Conservation (phyloP, 1,284 basidiomycete genomes). For the Macrocystidia cucumis region DNA sequence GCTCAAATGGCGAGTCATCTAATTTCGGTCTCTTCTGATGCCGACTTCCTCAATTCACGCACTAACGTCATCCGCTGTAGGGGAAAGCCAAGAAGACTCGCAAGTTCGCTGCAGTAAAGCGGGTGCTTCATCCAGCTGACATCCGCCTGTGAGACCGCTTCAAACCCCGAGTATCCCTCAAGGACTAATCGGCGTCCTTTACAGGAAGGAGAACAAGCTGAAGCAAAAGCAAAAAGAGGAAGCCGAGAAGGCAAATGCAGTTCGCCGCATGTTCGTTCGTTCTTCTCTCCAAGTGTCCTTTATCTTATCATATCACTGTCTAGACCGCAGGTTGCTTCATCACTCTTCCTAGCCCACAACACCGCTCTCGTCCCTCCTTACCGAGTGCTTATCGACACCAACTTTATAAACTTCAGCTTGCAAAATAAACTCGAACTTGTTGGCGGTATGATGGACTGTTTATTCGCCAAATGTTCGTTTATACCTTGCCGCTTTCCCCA, state of each 20-base stretch:
- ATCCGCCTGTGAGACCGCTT: slow-evolving; percentile 82
- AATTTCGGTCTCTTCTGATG: not conserved
- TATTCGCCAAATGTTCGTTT: slow-evolving; percentile 94
- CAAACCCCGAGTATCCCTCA: not conserved
- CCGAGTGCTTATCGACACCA: slow-evolving; percentile 96
- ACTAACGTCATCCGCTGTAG: slow-evolving; percentile 29
- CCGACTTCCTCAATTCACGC: not conserved
- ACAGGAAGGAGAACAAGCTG: slow-evolving; percentile 73
- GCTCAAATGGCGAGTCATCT: too few relatives aligned
- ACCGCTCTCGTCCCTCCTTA: slow-evolving; percentile 95
- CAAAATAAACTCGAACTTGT: slow-evolving; percentile 98
- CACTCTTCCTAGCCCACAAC: slow-evolving; percentile 95
- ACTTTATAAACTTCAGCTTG: slow-evolving; percentile 98
- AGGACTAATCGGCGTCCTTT: slow-evolving; percentile 7
- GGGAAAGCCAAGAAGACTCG: slow-evolving; percentile 93
- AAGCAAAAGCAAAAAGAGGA: slow-evolving; percentile 77
- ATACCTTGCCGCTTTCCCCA: not conserved
- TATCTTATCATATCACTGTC: slow-evolving; percentile 14
- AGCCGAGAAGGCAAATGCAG: slow-evolving; percentile 63
- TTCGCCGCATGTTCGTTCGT: slow-evolving; percentile 58
- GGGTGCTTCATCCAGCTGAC: slow-evolving; percentile 93
- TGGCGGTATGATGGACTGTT: slow-evolving; percentile 98
- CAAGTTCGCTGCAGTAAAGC: slow-evolving; percentile 94
- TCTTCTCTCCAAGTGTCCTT: slow-evolving; percentile 7
- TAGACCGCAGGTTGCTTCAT: slow-evolving; percentile 80